Evolutionary conservation across 1,139 yeast species (phyloP), one percentile per base, ranked within the genome.

Genomic region (Hyphopichia fennica): DNA sequence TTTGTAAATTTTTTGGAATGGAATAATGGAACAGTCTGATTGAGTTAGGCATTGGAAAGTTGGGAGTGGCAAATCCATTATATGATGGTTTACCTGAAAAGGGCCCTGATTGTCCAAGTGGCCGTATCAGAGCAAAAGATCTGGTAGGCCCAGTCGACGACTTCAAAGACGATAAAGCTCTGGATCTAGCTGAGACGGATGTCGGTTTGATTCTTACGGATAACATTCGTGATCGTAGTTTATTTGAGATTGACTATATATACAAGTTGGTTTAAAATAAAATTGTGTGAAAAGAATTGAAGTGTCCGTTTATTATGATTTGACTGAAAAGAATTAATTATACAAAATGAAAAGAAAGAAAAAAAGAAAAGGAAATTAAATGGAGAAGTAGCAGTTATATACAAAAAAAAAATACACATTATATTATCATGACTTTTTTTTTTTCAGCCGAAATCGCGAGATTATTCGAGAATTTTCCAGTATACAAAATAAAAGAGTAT

Each of bases 1-100:
- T 73, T 44, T 70, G 75, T 39, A 67, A 45, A 13, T 41, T 41
- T 8, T 49, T 46, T 2, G 53, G 49, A 1, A 42, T n/a, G 5
- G 57, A 49, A 3, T 53, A 48, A 42, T 63, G 65, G 41, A 61
- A 53, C 47, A 18, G 17, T 20, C 42, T 41, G 20, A 19, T 35
- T 2, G 37, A 14, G 28, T 25, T 25, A 10, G 11, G 11, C 4
- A 11, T 7, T 10, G 4, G 28, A 25, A n/a, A n/a, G n/a, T n/a
- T n/a, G n/a, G n/a, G 28, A 25, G 28, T 25, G 28, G 28, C 28
- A 25, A 25, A 25, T 11, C n/a, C 28, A 9, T 5, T 11, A 11
- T 25, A 25, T 8, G 28, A n/a, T n/a, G 13, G 13, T 3, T 25
- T 9, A n/a, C 13, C 4, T 11, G 13, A 25, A 9, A 10, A 4